phyloP scores from a whole-genome alignment of 305 asterid genomes.

The Solanum hybrid region DNA sequence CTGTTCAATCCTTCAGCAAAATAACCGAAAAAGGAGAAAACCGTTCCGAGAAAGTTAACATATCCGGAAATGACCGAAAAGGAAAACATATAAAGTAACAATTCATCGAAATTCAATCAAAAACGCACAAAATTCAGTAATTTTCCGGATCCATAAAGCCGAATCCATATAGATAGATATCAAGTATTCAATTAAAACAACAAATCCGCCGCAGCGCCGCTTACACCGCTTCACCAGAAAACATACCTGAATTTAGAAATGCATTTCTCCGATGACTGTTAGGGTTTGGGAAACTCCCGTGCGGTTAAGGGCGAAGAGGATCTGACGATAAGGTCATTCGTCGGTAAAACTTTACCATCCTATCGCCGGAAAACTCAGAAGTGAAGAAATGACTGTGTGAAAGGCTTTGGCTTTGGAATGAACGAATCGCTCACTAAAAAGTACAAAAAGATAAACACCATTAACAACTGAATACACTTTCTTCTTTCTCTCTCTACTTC shows the following conservation, averaged over 20 bases:
- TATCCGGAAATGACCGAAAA: not conserved
- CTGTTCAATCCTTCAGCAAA: not conserved
- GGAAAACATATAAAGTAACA: not conserved
- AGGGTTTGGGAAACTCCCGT: not conserved
- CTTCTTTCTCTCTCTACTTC: constrained; percentile 4
- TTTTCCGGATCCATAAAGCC: not conserved
- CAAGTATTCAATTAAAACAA: not conserved
- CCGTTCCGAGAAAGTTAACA: not conserved
- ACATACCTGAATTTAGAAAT: not conserved
- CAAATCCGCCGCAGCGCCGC: not conserved
- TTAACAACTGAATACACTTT: not conserved
- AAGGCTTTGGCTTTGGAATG: not conserved
- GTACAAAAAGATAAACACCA: not conserved
- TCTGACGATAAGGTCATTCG: constrained; percentile 1
- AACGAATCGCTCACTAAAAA: not conserved
- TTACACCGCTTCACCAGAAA: not conserved
- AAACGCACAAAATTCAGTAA: not conserved
- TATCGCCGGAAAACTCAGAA: not conserved
- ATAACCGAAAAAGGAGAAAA: not conserved
- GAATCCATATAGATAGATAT: not conserved
- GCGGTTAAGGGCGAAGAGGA: not conserved
- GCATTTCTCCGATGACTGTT: not conserved
- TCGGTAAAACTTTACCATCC: not conserved
- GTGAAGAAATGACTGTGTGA: not conserved
- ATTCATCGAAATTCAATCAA: not conserved